Percentiles rank a stretch among this genome's conserved stretches.
Conservation (phyloP, 208 protist species). For the Acanthamoeba castellanii region DNA sequence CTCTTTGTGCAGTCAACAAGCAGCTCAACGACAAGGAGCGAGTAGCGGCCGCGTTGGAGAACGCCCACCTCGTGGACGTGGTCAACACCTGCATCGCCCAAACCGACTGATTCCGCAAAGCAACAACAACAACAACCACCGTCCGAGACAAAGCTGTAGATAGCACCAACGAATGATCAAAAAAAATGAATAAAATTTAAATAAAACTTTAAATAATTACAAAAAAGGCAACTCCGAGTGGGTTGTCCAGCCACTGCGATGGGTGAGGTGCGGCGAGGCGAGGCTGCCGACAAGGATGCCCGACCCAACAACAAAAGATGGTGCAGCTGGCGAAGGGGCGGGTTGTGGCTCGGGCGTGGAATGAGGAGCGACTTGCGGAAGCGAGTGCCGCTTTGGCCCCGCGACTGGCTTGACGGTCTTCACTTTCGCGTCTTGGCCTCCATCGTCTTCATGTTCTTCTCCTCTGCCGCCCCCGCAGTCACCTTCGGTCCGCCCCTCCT, state of each 20-base stretch:
- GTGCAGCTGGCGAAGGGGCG: not conserved
- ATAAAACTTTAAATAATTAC: too few species aligned
- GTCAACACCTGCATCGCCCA: constrained; percentile 82
- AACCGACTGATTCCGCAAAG: not conserved
- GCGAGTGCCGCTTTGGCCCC: constrained; percentile 1
- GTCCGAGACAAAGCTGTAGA: too few species aligned
- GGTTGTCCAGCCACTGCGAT: too few species aligned
- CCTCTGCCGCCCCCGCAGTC: constrained; percentile 75
- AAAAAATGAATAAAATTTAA: too few species aligned
- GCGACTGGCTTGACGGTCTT: constrained; percentile 58
- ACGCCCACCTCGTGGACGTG: constrained; percentile 92
- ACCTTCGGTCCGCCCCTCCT: constrained; percentile 48
- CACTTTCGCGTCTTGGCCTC: constrained; percentile 35
- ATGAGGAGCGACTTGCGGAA: not conserved
- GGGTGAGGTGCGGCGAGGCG: too few species aligned
- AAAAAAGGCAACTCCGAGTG: too few species aligned
- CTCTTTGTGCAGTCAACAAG: constrained; percentile 95
- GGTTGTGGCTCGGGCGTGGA: not conserved
- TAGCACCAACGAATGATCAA: too few species aligned
- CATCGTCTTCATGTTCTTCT: constrained; percentile 79
- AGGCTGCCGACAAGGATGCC: too few species aligned
- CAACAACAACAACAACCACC: too few species aligned
- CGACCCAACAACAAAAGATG: too few species aligned
- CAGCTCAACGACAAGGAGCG: constrained; percentile 99
- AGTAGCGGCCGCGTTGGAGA: constrained; percentile 98